Conservation (phyloP, 129 eudicot species). For the Flaveria robusta region DNA sequence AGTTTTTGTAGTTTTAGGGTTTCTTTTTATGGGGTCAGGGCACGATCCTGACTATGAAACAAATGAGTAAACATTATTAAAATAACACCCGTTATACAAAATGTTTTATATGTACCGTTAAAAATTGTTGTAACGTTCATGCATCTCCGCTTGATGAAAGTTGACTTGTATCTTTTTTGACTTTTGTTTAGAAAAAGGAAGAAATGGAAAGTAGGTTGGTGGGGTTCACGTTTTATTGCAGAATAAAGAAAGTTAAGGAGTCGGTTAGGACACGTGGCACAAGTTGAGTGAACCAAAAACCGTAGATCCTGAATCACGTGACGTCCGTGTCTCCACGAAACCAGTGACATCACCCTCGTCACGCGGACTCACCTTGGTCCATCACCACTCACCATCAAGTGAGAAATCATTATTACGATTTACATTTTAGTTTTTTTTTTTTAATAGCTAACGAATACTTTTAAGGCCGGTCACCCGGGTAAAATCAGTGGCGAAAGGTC, state of each 20-base stretch:
- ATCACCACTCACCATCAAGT: not conserved
- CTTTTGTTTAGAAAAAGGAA: not conserved
- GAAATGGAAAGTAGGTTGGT: conserved; percentile 18
- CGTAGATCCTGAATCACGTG: conserved; percentile 38
- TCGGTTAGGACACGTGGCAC: conserved; percentile 38
- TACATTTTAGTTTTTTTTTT: too few species aligned
- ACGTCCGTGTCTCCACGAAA: conserved; percentile 29
- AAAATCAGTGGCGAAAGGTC: too few species aligned
- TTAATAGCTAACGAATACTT: too few species aligned
- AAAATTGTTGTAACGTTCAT: not conserved
- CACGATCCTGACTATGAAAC: too few species aligned
- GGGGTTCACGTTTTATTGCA: conserved; percentile 32
- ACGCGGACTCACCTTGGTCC: not conserved
- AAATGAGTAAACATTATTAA: too few species aligned
- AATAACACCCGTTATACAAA: too few species aligned
- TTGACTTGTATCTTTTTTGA: not conserved
- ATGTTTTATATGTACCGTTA: too few species aligned
- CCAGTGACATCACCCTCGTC: not conserved
- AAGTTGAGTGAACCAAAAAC: conserved; percentile 4
- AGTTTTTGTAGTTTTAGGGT: too few species aligned
- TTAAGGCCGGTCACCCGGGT: too few species aligned
- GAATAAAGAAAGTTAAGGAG: not conserved
- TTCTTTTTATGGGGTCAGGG: too few species aligned
- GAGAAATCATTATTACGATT: not conserved
- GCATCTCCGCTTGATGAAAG: not conserved